Evolutionary conservation across 441 rosid genomes (phyloP), one percentile per base, ranked within the genome.

Genomic region (Gossypium davidsonii): DNA sequence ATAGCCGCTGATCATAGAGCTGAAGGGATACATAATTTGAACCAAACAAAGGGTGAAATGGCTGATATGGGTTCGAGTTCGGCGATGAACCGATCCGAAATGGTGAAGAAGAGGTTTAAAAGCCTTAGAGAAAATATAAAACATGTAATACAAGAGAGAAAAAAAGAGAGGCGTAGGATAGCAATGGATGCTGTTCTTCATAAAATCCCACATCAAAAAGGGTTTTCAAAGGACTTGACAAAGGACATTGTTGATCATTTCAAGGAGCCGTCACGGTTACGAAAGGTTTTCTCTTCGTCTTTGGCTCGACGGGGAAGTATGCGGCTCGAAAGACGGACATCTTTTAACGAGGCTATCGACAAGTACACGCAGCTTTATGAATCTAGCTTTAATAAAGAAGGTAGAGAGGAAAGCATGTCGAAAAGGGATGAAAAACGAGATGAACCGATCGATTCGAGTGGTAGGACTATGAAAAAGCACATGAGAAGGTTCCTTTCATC

Each of bases 131-230:
- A 87, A 75, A 92, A 90, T 81, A 82, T 92, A 70, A 86, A 73
- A 53, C 86, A 86, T 57, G 92, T 82, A 10, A 85, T 89, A 14
- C 79, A 76, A 23, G 85, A 85, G 79, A 82, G 84, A 79, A 82
- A 83, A 78, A 82, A 82, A 14, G 96, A 94, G 81, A 86, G 83
- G 76, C 88, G 77, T 8, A 77, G 97, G 71, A 89, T 92, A 37
- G 76, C 91, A 34, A 89, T 85, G 94, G 97, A 94, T 72, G 97
- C 90, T 14, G 77, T 92, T 48, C 87, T 92, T 59, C 90, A 92
- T 81, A 91, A 87, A 81, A 81, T 94, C 7, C 98, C 98, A 44
- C 85, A 75, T 0, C 84, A 79, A 21, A 73, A 85, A 1, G 80
- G 77, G 2, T 79, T 86, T 48, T 85, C 91, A 3, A 82, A 79